Conservation (phyloP, 2,329 filamentous ascomycete species). For the Tolypocladium amazonense region DNA sequence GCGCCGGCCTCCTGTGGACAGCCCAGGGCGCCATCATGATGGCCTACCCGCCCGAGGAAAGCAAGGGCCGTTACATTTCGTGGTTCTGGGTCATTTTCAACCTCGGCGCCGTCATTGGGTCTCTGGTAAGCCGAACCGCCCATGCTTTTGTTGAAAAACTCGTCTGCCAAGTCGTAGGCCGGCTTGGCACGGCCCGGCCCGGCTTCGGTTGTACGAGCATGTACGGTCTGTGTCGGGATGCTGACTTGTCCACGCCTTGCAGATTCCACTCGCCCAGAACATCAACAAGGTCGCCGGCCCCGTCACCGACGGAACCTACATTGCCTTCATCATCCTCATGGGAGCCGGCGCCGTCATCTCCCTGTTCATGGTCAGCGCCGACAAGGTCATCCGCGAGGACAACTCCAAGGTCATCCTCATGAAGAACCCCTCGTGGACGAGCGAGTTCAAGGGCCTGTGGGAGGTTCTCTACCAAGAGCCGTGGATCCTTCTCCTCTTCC, state of each 20-base stretch:
- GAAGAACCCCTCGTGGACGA: slow-evolving; percentile 82
- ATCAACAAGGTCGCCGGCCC: slow-evolving; percentile 40
- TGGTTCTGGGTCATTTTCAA: slow-evolving; percentile 97
- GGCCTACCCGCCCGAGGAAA: slow-evolving; percentile 70
- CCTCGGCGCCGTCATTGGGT: slow-evolving; percentile 77
- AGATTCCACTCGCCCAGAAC: slow-evolving; percentile 58
- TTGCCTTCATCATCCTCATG: slow-evolving; percentile 80
- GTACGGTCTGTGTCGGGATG: not conserved
- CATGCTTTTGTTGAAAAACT: not conserved
- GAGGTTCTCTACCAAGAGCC: slow-evolving; percentile 61
- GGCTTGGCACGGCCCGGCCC: no score
- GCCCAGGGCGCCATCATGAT: slow-evolving; percentile 84
- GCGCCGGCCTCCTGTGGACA: slow-evolving; percentile 72
- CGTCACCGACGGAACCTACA: slow-evolving; percentile 72
- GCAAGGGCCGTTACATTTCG: slow-evolving; percentile 82
- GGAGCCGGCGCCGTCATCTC: slow-evolving; percentile 59
- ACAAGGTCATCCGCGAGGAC: slow-evolving; percentile 62
- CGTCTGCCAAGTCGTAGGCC: no score
- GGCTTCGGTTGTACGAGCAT: no score
- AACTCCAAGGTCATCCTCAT: slow-evolving; percentile 74
- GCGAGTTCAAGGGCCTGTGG: slow-evolving; percentile 66
- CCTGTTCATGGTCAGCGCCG: slow-evolving; percentile 60
- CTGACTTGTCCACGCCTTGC: not conserved
- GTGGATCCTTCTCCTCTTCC: slow-evolving; percentile 55
- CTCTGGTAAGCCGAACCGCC: slow-evolving; percentile 32